Percentiles rank a stretch among this genome's conserved stretches.
Evolutionary conservation across 2,329 filamentous ascomycete species (phyloP).

Genomic region (Fusarium coicis): DNA sequence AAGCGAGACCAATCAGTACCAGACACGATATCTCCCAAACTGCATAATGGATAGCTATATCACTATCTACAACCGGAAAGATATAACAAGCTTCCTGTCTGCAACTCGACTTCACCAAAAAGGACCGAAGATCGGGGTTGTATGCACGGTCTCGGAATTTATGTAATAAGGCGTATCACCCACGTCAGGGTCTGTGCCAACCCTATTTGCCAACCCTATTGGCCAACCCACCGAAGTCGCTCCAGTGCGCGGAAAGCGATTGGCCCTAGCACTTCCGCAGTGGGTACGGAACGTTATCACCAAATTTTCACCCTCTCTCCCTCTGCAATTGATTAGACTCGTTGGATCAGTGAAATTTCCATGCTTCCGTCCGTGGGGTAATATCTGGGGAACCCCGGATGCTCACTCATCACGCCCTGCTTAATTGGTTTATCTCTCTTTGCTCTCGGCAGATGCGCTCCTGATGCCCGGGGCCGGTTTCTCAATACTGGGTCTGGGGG

Average conservation of each 20-base stretch:
- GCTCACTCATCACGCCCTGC: not conserved
- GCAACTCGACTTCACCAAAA: not conserved
- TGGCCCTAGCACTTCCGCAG: not conserved
- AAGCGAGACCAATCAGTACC: not conserved
- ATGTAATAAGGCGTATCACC: not conserved
- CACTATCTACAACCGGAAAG: not conserved
- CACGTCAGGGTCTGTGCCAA: not conserved
- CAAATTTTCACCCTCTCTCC: not conserved
- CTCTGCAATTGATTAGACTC: not conserved
- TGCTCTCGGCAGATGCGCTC: not conserved
- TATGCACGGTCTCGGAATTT: not conserved
- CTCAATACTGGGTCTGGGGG: conserved; percentile 4
- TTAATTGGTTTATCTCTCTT: not conserved
- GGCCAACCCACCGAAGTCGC: not conserved
- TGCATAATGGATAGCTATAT: not conserved
- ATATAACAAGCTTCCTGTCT: not conserved
- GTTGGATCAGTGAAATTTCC: not conserved
- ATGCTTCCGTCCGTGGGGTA: not conserved
- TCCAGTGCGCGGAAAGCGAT: not conserved
- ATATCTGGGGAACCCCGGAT: conserved; percentile 2
- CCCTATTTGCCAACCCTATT: not conserved
- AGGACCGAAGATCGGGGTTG: not conserved
- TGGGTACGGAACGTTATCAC: conserved; percentile 1
- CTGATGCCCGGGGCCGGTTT: not conserved
- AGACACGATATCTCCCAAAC: not conserved